Evolutionary conservation across 2,329 filamentous ascomycete species (phyloP).

Genomic region (Epichloe amarillans): DNA sequence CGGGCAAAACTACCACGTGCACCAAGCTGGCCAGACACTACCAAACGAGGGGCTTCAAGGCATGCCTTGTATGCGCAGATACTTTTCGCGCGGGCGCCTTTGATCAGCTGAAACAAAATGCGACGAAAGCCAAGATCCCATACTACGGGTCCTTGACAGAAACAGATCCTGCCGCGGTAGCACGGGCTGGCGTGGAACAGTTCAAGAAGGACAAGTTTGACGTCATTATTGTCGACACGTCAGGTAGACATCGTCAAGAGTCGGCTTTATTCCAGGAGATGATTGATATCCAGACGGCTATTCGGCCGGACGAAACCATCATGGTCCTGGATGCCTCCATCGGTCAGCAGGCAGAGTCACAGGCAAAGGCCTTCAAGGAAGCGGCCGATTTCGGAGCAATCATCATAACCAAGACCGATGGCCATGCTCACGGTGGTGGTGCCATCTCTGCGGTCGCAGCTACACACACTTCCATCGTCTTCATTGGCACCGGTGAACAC

Average conservation of each 20-base stretch:
- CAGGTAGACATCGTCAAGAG: constrained; percentile 87
- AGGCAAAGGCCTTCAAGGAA: constrained; percentile 94
- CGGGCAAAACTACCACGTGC: constrained; percentile 95
- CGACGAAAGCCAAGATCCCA: constrained; percentile 95
- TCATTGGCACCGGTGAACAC: constrained; percentile 95
- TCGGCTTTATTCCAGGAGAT: constrained; percentile 93
- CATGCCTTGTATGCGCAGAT: constrained; percentile 91
- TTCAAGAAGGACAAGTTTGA: constrained; percentile 99
- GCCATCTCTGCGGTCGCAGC: constrained; percentile 95
- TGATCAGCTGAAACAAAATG: constrained; percentile 97
- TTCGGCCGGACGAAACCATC: constrained; percentile 90
- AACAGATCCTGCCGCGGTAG: constrained; percentile 87
- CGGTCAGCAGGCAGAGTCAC: constrained; percentile 87
- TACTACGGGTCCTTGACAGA: constrained; percentile 96
- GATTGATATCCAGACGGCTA: constrained; percentile 86
- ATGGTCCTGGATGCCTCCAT: constrained; percentile 97
- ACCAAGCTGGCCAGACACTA: constrained; percentile 95
- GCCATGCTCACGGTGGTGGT: constrained; percentile 87
- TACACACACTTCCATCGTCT: constrained; percentile 92
- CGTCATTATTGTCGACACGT: constrained; percentile 97
- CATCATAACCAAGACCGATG: constrained; percentile 97
- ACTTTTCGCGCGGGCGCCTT: constrained; percentile 98
- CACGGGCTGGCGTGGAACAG: constrained; percentile 90
- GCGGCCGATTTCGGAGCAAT: constrained; percentile 95
- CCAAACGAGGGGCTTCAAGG: constrained; percentile 81